Percentiles rank a stretch among this genome's conserved stretches.
Conservation (phyloP, 805 yeast species). For the Candida patagonica region DNA sequence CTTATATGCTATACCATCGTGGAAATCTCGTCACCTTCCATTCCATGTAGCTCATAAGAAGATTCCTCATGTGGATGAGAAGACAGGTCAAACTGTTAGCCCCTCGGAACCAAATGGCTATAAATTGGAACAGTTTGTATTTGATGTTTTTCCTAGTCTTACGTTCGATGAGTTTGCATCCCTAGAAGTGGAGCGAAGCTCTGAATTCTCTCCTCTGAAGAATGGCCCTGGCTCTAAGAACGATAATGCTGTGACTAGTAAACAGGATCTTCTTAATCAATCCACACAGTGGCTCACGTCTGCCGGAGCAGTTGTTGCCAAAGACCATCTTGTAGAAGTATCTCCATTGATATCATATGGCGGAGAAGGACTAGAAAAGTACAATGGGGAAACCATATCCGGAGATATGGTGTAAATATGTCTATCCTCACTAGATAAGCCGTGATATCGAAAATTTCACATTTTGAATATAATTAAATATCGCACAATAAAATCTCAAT, state of each 20-base stretch:
- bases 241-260: conserved; percentile 82
- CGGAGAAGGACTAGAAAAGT: conserved; percentile 55
- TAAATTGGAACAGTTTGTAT: conserved; percentile 92
- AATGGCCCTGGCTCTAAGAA: conserved; percentile 76
- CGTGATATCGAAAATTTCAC: too few relatives aligned
- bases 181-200: conserved; percentile 75
- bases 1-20: conserved; percentile 48
- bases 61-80: conserved; percentile 50
- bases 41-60: conserved; percentile 92
- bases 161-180: conserved; percentile 70
- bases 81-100: conserved; percentile 38
- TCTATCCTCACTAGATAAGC: too few relatives aligned
- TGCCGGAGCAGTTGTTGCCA: conserved; percentile 54
- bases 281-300: conserved; percentile 64
- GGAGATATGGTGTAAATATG: conserved; percentile 2
- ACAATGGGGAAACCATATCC: conserved; percentile 8
- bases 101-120: conserved; percentile 85
- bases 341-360: conserved; percentile 63
- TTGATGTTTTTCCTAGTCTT: conserved; percentile 86
- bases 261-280: conserved; percentile 50
- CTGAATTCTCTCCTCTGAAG: conserved; percentile 90
- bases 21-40: conserved; percentile 56
- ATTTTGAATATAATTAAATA: too few relatives aligned
- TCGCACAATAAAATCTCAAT: too few relatives aligned
- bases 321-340: conserved; percentile 56